These are phyloP conservation scores for Penicillium sp. DNA, from an alignment of 2,329 filamentous ascomycete genomes.

Conservation along the genomic window DNA sequence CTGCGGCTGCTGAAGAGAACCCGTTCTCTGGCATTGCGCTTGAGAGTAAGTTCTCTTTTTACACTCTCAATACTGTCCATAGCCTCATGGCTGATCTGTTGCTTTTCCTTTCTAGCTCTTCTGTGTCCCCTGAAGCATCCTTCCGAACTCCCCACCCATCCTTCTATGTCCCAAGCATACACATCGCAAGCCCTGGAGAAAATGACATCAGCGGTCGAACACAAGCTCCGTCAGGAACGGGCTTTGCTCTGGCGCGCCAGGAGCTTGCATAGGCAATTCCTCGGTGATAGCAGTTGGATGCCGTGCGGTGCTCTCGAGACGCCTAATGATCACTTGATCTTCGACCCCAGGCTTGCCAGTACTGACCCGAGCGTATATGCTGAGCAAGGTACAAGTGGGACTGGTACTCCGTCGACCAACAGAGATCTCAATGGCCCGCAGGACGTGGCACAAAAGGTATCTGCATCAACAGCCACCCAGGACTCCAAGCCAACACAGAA, in stretches of 20 bases:
- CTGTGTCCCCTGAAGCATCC: slow-evolving; percentile 61
- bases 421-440: slow-evolving; percentile 12
- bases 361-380: slow-evolving; percentile 13
- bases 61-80: not conserved
- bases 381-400: slow-evolving; percentile 14
- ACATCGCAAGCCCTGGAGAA: slow-evolving; percentile 57
- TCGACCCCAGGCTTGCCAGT: slow-evolving; percentile 34
- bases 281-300: slow-evolving; percentile 60
- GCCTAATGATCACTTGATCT: slow-evolving; percentile 48
- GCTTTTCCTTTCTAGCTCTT: slow-evolving; percentile 42
- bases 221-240: slow-evolving; percentile 57
- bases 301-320: slow-evolving; percentile 54
- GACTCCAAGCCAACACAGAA: slow-evolving; percentile 5
- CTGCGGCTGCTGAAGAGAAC: slow-evolving; percentile 58
- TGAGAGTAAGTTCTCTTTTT: slow-evolving; percentile 46
- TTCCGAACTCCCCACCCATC: slow-evolving; percentile 58
- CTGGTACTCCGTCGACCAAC: slow-evolving; percentile 8
- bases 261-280: slow-evolving; percentile 55
- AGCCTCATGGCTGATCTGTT: slow-evolving; percentile 10
- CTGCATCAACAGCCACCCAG: slow-evolving; percentile 5
- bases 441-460: slow-evolving; percentile 9
- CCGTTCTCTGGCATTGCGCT: slow-evolving; percentile 58
- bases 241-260: slow-evolving; percentile 57
- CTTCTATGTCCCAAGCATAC: slow-evolving; percentile 57
- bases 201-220: slow-evolving; percentile 55